Base-by-base conservation (phyloP, 352 stramenopile genomes). In the Globisporangium carolinianum region DNA sequence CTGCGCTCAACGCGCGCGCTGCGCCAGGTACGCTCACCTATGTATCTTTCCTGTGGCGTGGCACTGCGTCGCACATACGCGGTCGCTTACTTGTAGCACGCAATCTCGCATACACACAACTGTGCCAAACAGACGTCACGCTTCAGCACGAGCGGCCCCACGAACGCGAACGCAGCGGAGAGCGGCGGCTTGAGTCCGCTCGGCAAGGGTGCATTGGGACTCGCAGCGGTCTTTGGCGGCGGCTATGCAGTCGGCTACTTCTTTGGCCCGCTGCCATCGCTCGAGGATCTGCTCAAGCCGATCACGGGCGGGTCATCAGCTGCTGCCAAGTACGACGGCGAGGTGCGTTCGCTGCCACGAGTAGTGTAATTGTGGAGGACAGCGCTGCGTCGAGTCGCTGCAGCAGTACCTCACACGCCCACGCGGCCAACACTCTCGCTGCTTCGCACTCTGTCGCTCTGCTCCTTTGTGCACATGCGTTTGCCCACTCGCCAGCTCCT, bases 211-310 rank as follows among this genome's bases (percentile, higher is more conserved):
- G 71, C 68, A n/a, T 57, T 88, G 8, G 66, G 66, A 35, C 68
- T 88, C 32, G 71, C 66, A 11, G 72, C 72, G 12, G 73, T 75
- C 52, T 86, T 89, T 41, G 68, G 71, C 8, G 81, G 81, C 7
- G 81, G 81, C 1, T 89, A 89, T 41, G 78, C 73, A 10, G 68
- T 89, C 48, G 81, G 76, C 45, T 88, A 87, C 68, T 76, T 83
- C 42, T 87, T 84, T 60, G 81, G 78, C 1, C 76, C 80, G 14
- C 65, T 89, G 47, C 78, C 81, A 43, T 82, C 73, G 14, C 61
- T 88, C 18, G 76, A 89, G 54, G 76, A 86, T 47, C 61, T 88
- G 14, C 65, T 63, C 7, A 67, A 67, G 47, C 58, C 65, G 17
- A 35, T 72, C 41, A 79, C 77, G 15, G 49, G 74, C 8, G 61